These are phyloP conservation scores for Tremellales sp. DNA, from an alignment of 1,284 basidiomycete genomes.

Conservation along the genomic window DNA sequence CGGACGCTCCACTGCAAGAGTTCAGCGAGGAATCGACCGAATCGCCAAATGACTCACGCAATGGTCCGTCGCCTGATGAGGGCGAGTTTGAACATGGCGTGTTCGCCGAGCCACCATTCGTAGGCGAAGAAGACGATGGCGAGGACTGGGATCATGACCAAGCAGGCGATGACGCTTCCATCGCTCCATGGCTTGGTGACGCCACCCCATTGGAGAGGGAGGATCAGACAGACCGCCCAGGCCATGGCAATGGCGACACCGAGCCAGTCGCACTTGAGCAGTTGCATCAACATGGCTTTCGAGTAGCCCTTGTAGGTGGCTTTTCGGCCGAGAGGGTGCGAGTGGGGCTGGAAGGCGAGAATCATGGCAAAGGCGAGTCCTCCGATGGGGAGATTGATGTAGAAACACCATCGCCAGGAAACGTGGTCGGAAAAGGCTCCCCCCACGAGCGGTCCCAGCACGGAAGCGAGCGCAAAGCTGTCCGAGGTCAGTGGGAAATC, in stretches of 20 bases:
- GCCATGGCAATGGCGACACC: conserved; percentile 38
- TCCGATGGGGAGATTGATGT: conserved; percentile 49
- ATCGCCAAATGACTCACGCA: conserved; percentile 19
- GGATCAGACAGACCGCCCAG: conserved; percentile 37
- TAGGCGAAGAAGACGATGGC: conserved; percentile 39
- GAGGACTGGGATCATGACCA: conserved; percentile 45
- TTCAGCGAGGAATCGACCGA: conserved; percentile 2
- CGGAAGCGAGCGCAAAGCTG: conserved; percentile 48
- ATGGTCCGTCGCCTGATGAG: conserved; percentile 44
- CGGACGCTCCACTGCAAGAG: conserved; percentile 22
- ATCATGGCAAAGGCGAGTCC: conserved; percentile 38
- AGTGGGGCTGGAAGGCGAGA: conserved; percentile 30
- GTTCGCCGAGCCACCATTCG: conserved; percentile 45
- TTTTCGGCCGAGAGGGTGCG: conserved; percentile 39
- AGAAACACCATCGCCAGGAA: conserved; percentile 46
- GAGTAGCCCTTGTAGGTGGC: conserved; percentile 39
- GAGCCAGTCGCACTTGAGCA: conserved; percentile 44
- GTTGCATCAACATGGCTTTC: conserved; percentile 31
- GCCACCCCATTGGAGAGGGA: conserved; percentile 46
- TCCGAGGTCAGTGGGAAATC: neutral
- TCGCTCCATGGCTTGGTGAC: conserved; percentile 44
- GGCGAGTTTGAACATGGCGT: conserved; percentile 48
- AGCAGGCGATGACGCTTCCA: conserved; percentile 43
- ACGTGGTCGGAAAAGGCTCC: conserved; percentile 51
- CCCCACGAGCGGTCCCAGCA: conserved; percentile 50